A percentile compares a stretch with the other conserved stretches of the same genome.
phyloP scores from a whole-genome alignment of 345 rosid species.

The Trapa incisa region DNA sequence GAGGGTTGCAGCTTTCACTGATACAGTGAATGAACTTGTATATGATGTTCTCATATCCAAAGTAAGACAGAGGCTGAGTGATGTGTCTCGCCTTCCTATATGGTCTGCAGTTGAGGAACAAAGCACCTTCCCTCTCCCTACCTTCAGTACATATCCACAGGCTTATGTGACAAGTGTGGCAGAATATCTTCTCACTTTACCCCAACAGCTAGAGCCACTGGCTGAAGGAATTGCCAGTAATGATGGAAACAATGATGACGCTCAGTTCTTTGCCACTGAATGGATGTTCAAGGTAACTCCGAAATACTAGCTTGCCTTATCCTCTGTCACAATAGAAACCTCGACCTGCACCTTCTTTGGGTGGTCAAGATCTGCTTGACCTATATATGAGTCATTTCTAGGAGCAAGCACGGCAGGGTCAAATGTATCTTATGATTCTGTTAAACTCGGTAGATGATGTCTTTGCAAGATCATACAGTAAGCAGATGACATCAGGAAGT shows the following conservation, averaged over 20 bases:
- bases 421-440: not conserved
- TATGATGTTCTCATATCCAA: constrained; percentile 90
- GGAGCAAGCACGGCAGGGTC: not conserved
- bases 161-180: constrained; percentile 81
- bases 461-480: too few relatives aligned
- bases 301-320: not conserved
- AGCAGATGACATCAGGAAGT: too few relatives aligned
- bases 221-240: constrained; percentile 84
- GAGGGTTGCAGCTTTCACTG: constrained; percentile 75
- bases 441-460: too few relatives aligned
- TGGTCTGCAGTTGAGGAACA: constrained; percentile 91
- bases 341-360: not conserved
- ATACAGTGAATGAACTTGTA: constrained; percentile 82
- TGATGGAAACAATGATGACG: constrained; percentile 71
- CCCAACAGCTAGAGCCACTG: constrained; percentile 95
- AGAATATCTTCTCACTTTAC: constrained; percentile 94
- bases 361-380: not conserved
- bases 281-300: constrained; percentile 95
- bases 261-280: constrained; percentile 89
- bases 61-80: constrained; percentile 81
- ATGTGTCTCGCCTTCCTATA: constrained; percentile 65
- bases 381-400: not conserved
- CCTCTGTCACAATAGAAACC: not conserved
- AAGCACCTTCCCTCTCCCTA: constrained; percentile 68
- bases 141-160: constrained; percentile 92